Evolutionary conservation across 2,329 filamentous ascomycete species (phyloP), one percentile per base, ranked within the genome.

Genomic region (Pseudogymnoascus sp.): DNA sequence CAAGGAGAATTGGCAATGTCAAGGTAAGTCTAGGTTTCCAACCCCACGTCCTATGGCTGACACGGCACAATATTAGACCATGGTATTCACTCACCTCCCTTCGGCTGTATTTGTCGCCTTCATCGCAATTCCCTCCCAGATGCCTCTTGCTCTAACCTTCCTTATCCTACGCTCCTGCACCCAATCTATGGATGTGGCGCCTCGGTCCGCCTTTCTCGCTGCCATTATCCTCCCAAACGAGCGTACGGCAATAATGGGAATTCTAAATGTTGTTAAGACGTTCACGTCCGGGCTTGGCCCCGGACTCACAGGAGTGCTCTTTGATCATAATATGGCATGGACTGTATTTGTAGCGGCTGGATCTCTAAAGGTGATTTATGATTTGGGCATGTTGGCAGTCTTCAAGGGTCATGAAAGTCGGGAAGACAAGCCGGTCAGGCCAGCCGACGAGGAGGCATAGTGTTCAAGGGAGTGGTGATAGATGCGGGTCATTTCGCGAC

Each of bases 61-160:
- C 59, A 63, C 23, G 60, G n/a, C 23, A 61, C n/a, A 12, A 46
- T 8, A 56, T 0, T 65, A 85, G 78, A 90, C 88, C 1, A 91
- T 91, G 88, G 87, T 89, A 7, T 89, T 89, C 70, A 90, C 88
- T 0, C 88, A 91, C 68, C 77, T 91, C 0, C 89, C 89, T 0
- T 89, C 87, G 0, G 79, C 88, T 6, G 74, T 90, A 25, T 87
- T 86, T 67, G 79, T 90, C 1, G 77, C 83, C 12, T 73, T 90
- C 18, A 84, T 91, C 21, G 83, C 85, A 0, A 69, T 87, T 0
- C 84, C 86, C 0, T 73, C 76, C 18, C 77, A 78, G 3, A 74
- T 85, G 0, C 77, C 77, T 10, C 65, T 86, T 4, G 81, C 87
- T 0, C 78, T 89, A 53, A 72, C 79, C 0, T 83, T 91, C 63